These are phyloP conservation scores for Cyclocybe aegerita DNA, from an alignment of 768 basidiomycete species.

Conservation along the genomic window DNA sequence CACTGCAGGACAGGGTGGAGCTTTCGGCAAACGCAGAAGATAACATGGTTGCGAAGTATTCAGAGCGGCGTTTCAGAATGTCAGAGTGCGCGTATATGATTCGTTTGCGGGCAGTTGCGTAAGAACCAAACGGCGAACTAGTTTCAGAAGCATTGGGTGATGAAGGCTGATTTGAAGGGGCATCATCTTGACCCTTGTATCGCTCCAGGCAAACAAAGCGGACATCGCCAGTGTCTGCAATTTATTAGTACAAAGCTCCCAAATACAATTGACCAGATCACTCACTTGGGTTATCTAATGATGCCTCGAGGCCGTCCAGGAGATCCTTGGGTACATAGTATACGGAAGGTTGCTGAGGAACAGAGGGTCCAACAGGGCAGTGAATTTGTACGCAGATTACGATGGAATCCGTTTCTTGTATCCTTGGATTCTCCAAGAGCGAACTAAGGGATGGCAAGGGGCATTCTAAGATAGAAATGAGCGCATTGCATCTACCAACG, in stretches of 20 bases:
- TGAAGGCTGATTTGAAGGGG: constrained; percentile 15
- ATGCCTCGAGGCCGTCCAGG: constrained; percentile 66
- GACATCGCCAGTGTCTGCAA: constrained; percentile 71
- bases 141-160: constrained; percentile 43
- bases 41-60: constrained; percentile 78
- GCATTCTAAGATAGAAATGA: constrained; percentile 42
- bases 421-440: constrained; percentile 57
- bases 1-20: constrained; percentile 33
- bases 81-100: constrained; percentile 79
- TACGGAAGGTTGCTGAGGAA: constrained; percentile 64
- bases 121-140: constrained; percentile 40
- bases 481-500: background rate
- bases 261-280: constrained; percentile 3
- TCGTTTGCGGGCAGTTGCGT: constrained; percentile 64
- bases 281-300: constrained; percentile 71
- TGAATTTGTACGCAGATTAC: constrained; percentile 77
- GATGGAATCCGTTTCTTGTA: constrained; percentile 64
- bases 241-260: background rate
- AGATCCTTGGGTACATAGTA: constrained; percentile 67
- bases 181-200: constrained; percentile 17
- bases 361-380: constrained; percentile 54
- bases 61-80: constrained; percentile 70
- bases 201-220: constrained; percentile 72
- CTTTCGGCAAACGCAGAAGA: constrained; percentile 70
- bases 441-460: constrained; percentile 60